Base-by-base conservation (phyloP, 768 basidiomycete species). In the Tylopilus vinaceipallidus region DNA sequence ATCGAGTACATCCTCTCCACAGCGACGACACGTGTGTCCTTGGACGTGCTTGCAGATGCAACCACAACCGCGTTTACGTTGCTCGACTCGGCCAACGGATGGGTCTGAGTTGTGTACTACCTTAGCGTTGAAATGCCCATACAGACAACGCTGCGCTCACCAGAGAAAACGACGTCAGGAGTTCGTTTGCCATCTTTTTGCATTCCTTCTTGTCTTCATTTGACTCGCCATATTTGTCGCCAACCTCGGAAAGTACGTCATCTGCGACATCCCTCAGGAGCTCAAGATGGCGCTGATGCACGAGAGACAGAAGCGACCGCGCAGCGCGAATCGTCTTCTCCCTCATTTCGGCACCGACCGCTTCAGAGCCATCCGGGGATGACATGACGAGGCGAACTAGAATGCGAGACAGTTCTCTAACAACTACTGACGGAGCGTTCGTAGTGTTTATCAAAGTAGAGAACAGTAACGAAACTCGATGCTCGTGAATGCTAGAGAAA, bases 251-350 rank as follows among this genome's bases (percentile, higher is more conserved):
- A 23, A 72, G 59, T 4, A 76, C 45, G 3, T 66, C 62, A 6
- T 77, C 70, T 7, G 76, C 73, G 10, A 64, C 67, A 5, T 66
- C 61, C 26, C 74, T 73, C 41, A 90, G 70, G 3, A 78, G 54
- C 0, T 69, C 58, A 0, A 84, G 78, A 57, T 88, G 73, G 17
- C 86, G 81, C 56, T 91, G 91, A 45, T 86, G 79, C 11, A 91
- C 64, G 22, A 72, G 69, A 9, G 76, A 73, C 32, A 93, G 71
- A 0, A 89, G 59, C 11, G 64, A 56, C 3, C 68, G 64, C 24
- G 62, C 64, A 10, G 33, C 52, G 12, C 46, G 42, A 33, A 36
- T 22, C 0, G 16, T 49, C 17, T 58, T 34, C 9, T 53, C 55
- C 37, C 39, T 52, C 11, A 12, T 48, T 24, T 47, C 55, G 8